Base-by-base conservation (phyloP, 768 basidiomycete species). In the Leucogyrophana mollusca region DNA sequence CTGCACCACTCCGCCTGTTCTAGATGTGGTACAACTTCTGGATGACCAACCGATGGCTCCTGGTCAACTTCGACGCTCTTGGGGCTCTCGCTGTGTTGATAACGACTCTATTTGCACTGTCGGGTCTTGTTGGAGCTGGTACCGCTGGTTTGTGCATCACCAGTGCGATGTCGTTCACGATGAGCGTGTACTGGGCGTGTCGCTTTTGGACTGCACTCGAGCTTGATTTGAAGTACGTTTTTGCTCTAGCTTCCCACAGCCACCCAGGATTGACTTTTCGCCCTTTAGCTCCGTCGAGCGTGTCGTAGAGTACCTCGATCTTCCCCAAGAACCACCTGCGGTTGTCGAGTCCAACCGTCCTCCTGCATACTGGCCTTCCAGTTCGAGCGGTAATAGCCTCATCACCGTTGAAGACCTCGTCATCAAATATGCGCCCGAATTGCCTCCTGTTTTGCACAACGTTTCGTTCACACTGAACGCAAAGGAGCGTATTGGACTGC, bases 301-400 rank as follows among this genome's bases (percentile, higher is more conserved):
- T 47, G 77, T 94, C 13, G 82, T 91, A 6, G 93, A 95, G 72
- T 95, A 94, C 70, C 80, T 95, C 21, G 80, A 90, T 41, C 74
- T 96, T 5, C 91, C 91, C 0, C 90, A 92, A 62, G 92, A 95
- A 60, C 87, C 94, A 0, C 82, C 90, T 3, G 74, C 83, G 0
- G 58, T 86, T 47, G 85, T 93, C 40, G 85, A 91, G 53, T 76
- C 77, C 0, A 78, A 77, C 46, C 79, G 89, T 5, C 85, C 84
- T 1, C 94, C 94, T 1, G 94, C 93, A 0, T 94, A 94, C 57
- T 96, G 94, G 94, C 94, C 94, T 0, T 91, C 91, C 0, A 82
- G 76, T 47, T 72, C 83, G 14, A 77, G 73, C 39, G 69, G 77
- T 8, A 72, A 82, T 22, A 59, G 73, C 3, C 69, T 94, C 21